Evolutionary conservation across 2,329 filamentous ascomycete genomes (phyloP).

Genomic region (Hymenoscyphus scutula): DNA sequence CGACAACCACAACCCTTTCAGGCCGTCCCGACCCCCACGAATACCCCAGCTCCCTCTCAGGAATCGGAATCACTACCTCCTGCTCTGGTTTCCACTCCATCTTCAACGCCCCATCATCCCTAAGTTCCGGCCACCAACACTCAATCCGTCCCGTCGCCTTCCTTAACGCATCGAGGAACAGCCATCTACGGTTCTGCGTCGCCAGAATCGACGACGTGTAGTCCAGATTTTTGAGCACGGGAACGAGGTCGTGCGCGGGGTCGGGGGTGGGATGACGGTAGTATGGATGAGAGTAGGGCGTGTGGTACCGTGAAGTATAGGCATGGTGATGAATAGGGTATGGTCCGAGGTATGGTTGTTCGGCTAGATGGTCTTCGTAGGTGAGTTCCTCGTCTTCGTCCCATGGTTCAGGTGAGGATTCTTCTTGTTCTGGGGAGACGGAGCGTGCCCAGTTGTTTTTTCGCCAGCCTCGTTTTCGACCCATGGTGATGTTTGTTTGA

Average conservation of each 20-base stretch:
- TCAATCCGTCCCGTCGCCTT: not conserved
- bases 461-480: not conserved
- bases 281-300: not conserved
- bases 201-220: not conserved
- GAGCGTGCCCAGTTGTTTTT: not conserved
- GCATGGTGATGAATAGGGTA: not conserved
- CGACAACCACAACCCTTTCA: not conserved
- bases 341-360: not conserved
- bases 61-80: not conserved
- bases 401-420: too few species aligned
- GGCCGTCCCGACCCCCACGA: not conserved
- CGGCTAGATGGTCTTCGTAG: not conserved
- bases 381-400: not conserved
- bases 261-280: not conserved
- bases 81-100: not conserved
- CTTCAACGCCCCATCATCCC: not conserved
- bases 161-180: not conserved
- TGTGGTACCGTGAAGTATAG: too few species aligned
- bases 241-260: not conserved
- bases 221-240: not conserved
- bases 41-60: not conserved
- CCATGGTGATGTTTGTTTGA: not conserved
- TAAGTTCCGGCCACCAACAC: not conserved
- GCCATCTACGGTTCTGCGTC: not conserved
- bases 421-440: not conserved